Percentiles rank a stretch among this genome's conserved stretches.
These are phyloP conservation scores for Gymnopilus junonius DNA, from an alignment of 768 basidiomycete genomes.

Conservation along the genomic window DNA sequence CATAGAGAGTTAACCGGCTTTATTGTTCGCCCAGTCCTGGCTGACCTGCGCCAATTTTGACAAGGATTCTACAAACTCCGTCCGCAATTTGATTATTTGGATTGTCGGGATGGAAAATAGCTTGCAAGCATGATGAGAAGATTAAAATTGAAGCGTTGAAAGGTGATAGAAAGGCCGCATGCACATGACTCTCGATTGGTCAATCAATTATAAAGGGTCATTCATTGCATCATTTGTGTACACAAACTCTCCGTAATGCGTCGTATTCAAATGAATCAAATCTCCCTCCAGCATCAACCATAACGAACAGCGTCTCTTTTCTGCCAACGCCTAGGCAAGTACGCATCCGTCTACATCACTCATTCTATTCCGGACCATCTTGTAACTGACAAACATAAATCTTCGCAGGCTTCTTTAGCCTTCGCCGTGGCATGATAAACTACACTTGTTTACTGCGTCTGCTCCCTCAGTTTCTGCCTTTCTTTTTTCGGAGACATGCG, in stretches of 20 bases:
- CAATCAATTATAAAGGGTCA: conserved; percentile 9
- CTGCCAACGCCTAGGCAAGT: neutral
- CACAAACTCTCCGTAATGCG: neutral
- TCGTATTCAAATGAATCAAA: neutral
- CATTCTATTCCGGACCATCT: neutral
- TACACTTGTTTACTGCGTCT: neutral
- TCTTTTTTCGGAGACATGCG: neutral
- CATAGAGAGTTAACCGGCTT: neutral
- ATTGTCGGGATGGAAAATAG: neutral
- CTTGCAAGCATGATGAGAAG: neutral
- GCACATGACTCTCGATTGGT: neutral
- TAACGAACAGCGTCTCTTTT: neutral
- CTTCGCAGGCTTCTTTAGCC: conserved; percentile 23
- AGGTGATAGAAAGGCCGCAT: neutral
- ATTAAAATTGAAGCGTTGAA: too few relatives aligned
- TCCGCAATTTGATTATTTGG: neutral
- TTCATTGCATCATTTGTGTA: conserved; percentile 22
- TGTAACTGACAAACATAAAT: conserved; percentile 15
- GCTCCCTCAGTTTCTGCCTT: neutral
- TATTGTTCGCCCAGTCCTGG: neutral
- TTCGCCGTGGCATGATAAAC: conserved; percentile 15
- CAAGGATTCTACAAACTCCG: neutral
- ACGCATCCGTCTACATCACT: neutral
- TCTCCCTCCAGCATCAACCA: neutral
- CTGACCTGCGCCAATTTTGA: neutral